These are phyloP conservation scores for Phoma herbarum DNA, from an alignment of 2,329 filamentous ascomycete genomes.

Conservation along the genomic window DNA sequence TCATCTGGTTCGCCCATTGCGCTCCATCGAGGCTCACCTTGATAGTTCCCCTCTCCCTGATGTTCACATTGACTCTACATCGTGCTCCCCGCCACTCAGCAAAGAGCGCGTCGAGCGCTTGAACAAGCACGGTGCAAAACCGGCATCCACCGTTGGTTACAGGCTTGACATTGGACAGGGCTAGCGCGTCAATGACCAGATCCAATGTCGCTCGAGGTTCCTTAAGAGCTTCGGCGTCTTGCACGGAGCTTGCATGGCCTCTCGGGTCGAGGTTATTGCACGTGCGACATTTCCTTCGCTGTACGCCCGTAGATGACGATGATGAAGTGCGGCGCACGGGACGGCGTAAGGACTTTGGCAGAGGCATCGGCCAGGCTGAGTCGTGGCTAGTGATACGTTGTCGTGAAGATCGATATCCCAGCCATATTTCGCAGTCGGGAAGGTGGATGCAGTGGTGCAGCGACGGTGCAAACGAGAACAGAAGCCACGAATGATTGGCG, in stretches of 20 bases:
- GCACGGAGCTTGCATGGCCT: constrained; percentile 36
- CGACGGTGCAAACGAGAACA: constrained; percentile 1
- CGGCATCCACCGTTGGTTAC: constrained; percentile 35
- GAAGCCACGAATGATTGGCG: neutral
- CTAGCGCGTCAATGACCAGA: constrained; percentile 40
- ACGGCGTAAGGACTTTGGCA: constrained; percentile 35
- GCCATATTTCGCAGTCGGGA: neutral
- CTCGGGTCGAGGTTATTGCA: constrained; percentile 45
- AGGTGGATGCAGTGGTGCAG: constrained; percentile 1
- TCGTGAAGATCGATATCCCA: neutral
- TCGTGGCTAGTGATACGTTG: constrained; percentile 1
- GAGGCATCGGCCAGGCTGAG: constrained; percentile 31
- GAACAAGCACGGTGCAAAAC: constrained; percentile 39
- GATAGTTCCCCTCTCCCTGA: constrained; percentile 41
- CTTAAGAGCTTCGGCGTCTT: constrained; percentile 31
- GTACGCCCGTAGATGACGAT: constrained; percentile 24
- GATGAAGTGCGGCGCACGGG: constrained; percentile 25
- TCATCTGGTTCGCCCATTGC: constrained; percentile 32
- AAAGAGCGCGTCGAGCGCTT: constrained; percentile 43
- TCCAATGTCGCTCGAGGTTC: constrained; percentile 30
- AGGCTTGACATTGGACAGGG: constrained; percentile 28
- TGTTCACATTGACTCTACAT: constrained; percentile 33
- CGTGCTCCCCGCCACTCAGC: constrained; percentile 37
- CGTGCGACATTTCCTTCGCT: constrained; percentile 34
- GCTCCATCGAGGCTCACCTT: constrained; percentile 37